Conservation (phyloP, 257 asterid genomes). For the Echites panduratus region DNA sequence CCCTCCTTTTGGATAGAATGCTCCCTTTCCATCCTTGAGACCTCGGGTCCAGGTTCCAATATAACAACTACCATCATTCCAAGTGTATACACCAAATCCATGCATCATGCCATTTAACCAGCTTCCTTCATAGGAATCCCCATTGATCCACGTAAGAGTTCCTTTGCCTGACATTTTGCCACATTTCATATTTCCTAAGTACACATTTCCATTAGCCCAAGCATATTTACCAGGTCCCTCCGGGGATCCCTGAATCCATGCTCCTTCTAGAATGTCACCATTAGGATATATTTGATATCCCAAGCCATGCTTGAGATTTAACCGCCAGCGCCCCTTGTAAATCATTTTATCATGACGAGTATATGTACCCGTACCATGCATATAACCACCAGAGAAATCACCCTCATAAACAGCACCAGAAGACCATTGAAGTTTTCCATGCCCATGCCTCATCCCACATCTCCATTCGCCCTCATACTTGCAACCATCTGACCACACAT, state of each 20-base stretch:
- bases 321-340: constrained; percentile 80
- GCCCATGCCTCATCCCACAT: constrained; percentile 81
- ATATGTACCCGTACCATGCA: constrained; percentile 72
- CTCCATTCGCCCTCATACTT: constrained; percentile 92
- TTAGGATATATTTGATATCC: constrained; percentile 78
- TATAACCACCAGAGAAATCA: constrained; percentile 81
- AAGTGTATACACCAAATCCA: constrained; percentile 82
- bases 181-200: constrained; percentile 77
- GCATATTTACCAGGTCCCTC: constrained; percentile 95
- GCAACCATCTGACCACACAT: constrained; percentile 86
- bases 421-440: constrained; percentile 72
- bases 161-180: constrained; percentile 93
- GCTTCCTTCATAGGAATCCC: constrained; percentile 76
- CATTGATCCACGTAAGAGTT: constrained; percentile 85
- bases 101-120: constrained; percentile 84
- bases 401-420: constrained; percentile 87
- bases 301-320: constrained; percentile 86
- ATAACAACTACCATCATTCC: constrained; percentile 79
- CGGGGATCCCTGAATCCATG: constrained; percentile 89
- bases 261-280: constrained; percentile 76
- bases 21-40: constrained; percentile 89
- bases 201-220: constrained; percentile 81
- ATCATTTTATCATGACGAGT: constrained; percentile 38
- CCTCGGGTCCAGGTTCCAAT: constrained; percentile 92
- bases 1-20: constrained; percentile 80